These are phyloP conservation scores for Fusarium begoniae DNA, from an alignment of 2,329 filamentous ascomycete genomes.

Conservation along the genomic window DNA sequence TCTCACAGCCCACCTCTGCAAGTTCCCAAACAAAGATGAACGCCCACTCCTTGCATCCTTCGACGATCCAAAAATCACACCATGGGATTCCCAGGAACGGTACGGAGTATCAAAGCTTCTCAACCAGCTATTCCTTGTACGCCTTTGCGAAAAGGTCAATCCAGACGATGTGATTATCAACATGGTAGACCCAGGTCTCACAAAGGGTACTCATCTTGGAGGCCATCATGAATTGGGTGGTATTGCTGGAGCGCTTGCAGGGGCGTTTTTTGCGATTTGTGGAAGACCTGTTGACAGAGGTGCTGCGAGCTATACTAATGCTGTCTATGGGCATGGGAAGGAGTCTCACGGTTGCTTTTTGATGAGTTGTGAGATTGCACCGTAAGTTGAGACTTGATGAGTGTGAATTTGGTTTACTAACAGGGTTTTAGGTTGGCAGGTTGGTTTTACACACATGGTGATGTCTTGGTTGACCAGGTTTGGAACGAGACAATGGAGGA, in stretches of 20 bases:
- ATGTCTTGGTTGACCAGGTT: conserved; percentile 17
- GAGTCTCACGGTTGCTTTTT: conserved; percentile 62
- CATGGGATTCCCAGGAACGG: conserved; percentile 35
- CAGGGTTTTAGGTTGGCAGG: conserved; percentile 9
- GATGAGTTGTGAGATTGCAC: conserved; percentile 53
- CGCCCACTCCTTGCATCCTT: conserved; percentile 44
- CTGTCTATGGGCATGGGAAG: conserved; percentile 54
- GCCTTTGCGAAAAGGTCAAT: conserved; percentile 49
- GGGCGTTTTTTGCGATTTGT: conserved; percentile 22
- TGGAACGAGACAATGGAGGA: conserved; percentile 32
- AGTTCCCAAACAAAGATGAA: conserved; percentile 39
- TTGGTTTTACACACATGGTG: conserved; percentile 28
- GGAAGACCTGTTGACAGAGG: conserved; percentile 50
- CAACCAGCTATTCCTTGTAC: conserved; percentile 48
- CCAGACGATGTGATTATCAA: conserved; percentile 49
- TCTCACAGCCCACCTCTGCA: conserved; percentile 36
- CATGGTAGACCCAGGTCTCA: conserved; percentile 47
- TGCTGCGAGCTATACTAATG: conserved; percentile 59
- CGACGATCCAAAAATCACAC: conserved; percentile 32
- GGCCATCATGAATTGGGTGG: conserved; percentile 20
- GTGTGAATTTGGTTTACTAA: not conserved
- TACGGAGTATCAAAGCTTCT: conserved; percentile 47
- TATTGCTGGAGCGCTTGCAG: not conserved
- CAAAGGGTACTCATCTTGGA: conserved; percentile 38
- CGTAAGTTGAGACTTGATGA: conserved; percentile 8